Conservation (phyloP, 352 stramenopile species). For the Phytophthora pinifolia region DNA sequence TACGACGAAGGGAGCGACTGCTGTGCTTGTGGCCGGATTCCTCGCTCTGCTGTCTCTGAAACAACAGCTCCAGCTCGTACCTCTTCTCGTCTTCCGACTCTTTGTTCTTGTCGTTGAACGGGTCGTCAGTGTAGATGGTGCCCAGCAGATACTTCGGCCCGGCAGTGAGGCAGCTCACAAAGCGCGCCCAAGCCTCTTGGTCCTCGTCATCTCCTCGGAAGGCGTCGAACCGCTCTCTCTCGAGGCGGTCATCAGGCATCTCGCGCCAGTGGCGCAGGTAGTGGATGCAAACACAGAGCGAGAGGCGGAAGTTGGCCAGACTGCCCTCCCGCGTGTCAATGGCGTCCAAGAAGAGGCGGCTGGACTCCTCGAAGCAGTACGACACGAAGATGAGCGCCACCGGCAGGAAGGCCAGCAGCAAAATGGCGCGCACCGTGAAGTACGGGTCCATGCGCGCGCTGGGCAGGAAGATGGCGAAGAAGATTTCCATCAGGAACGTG, state of each 20-base stretch:
- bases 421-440: constrained; percentile 70
- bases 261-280: constrained; percentile 77
- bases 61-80: constrained; percentile 59
- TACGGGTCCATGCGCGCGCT: constrained; percentile 69
- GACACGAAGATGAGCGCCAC: constrained; percentile 84
- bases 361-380: constrained; percentile 87
- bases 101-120: constrained; percentile 78
- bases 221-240: constrained; percentile 43
- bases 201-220: constrained; percentile 63
- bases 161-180: constrained; percentile 42
- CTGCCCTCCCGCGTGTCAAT: constrained; percentile 84
- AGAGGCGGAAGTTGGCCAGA: constrained; percentile 83
- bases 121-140: constrained; percentile 59
- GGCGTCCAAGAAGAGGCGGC: constrained; percentile 79
- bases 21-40: constrained; percentile 28
- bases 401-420: constrained; percentile 67
- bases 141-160: constrained; percentile 40
- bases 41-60: constrained; percentile 51
- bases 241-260: constrained; percentile 80
- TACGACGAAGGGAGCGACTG: constrained; percentile 17
- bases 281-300: constrained; percentile 82
- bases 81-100: constrained; percentile 71
- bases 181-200: constrained; percentile 56
- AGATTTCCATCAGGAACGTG: constrained; percentile 89
- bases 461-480: constrained; percentile 89